These are phyloP conservation scores for Komagataella phaffii DNA, from an alignment of 805 yeast genomes.

Conservation along the genomic window DNA sequence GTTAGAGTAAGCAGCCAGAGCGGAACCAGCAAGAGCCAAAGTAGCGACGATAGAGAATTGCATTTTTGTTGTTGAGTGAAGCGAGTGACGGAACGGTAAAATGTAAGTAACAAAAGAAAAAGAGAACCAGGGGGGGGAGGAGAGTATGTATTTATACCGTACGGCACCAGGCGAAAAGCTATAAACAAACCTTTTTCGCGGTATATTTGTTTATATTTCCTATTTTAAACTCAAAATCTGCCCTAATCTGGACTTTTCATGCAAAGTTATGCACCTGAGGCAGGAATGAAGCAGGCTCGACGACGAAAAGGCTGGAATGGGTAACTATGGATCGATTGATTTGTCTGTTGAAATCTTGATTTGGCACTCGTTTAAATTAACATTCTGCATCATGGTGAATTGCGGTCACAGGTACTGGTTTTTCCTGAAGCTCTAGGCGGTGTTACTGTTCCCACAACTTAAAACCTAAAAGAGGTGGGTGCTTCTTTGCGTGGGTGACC, in stretches of 20 bases:
- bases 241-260: background rate
- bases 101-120: constrained; percentile 3
- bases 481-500: too few relatives aligned
- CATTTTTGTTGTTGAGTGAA: constrained; percentile 14
- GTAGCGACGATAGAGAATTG: constrained; percentile 20
- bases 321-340: background rate
- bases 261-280: background rate
- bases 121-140: background rate
- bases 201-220: background rate
- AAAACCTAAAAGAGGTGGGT: background rate
- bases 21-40: constrained; percentile 22
- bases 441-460: background rate
- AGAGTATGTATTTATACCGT: background rate
- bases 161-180: background rate
- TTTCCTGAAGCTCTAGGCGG: background rate
- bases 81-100: constrained; percentile 15
- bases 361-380: background rate
- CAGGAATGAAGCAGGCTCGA: background rate
- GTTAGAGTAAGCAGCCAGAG: constrained; percentile 32
- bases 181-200: background rate
- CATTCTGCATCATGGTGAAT: background rate
- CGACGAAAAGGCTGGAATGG: background rate
- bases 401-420: background rate
- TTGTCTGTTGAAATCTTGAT: background rate
- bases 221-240: background rate